A percentile compares a stretch with the other conserved stretches of the same genome.
phyloP scores from a whole-genome alignment of 2,329 filamentous ascomycete species.

The Fusarium sp. region DNA sequence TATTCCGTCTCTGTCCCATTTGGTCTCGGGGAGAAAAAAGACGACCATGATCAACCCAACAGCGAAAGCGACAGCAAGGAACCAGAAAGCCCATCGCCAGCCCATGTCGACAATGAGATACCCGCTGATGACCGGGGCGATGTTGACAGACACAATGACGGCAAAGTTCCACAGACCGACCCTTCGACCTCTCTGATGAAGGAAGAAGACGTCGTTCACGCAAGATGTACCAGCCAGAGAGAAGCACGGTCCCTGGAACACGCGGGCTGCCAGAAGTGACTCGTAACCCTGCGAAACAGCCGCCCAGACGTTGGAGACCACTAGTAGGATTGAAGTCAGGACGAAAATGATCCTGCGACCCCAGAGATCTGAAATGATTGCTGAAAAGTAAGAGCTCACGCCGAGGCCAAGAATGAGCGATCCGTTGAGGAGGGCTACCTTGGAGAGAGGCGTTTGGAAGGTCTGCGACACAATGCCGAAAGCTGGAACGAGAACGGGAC shows the following conservation, averaged over 20 bases:
- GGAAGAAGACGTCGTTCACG: background rate
- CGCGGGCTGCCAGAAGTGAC: background rate
- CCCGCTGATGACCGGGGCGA: background rate
- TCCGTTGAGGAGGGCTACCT: background rate
- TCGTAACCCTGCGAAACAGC: background rate
- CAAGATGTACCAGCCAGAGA: background rate
- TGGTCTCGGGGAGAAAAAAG: background rate
- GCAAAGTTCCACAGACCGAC: slow-evolving; percentile 3
- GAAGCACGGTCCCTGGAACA: background rate
- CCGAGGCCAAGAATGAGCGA: background rate
- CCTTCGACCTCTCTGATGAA: background rate
- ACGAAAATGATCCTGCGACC: background rate
- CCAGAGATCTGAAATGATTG: background rate
- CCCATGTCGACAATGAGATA: slow-evolving; percentile 5
- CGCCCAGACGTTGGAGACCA: background rate
- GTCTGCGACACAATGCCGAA: background rate
- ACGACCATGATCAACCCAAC: background rate
- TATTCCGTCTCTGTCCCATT: background rate
- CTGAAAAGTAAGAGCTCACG: background rate
- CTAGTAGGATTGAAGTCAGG: background rate
- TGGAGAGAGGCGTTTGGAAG: background rate
- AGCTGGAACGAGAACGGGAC: background rate
- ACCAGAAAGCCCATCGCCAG: slow-evolving; percentile 1
- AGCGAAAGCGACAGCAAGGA: background rate
- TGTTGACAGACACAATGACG: background rate